phyloP scores from a whole-genome alignment of 441 rosid genomes.

The Bruguiera hainesii region DNA sequence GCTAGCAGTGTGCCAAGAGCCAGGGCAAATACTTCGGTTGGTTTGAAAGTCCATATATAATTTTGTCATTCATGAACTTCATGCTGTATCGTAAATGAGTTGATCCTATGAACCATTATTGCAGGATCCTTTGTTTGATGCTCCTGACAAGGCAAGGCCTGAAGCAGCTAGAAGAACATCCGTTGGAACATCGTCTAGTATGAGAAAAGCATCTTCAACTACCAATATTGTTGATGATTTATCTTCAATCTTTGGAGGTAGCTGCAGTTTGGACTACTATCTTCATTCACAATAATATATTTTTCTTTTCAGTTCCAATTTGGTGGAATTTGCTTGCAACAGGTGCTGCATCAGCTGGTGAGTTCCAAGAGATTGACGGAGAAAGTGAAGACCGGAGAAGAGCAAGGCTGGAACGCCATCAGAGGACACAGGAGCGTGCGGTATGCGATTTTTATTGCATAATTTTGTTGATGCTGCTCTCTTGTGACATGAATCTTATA shows the following conservation, averaged over 20 bases:
- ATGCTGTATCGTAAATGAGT: conserved; percentile 1
- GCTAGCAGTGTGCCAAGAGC: conserved; percentile 88
- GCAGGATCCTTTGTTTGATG: conserved; percentile 76
- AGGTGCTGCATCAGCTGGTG: conserved; percentile 63
- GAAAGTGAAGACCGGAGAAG: conserved; percentile 87
- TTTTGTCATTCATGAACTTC: conserved; percentile 8
- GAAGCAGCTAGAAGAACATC: conserved; percentile 55
- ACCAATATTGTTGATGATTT: conserved; percentile 82
- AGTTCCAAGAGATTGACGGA: conserved; percentile 81
- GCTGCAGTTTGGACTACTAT: conserved; percentile 9
- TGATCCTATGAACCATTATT: conserved; percentile 25
- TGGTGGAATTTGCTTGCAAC: conserved; percentile 30
- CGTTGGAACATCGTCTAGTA: conserved; percentile 53
- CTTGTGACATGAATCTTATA: not conserved
- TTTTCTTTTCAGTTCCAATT: conserved; percentile 5
- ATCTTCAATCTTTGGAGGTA: conserved; percentile 87
- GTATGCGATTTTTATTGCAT: conserved; percentile 38
- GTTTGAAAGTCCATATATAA: conserved; percentile 26
- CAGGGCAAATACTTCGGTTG: conserved; percentile 62
- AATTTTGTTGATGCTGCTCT: conserved; percentile 8
- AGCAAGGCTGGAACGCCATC: conserved; percentile 92
- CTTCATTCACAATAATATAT: not conserved
- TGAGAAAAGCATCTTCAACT: conserved; percentile 77
- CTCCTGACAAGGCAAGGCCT: conserved; percentile 63
- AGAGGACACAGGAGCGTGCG: conserved; percentile 97